Evolutionary conservation across 352 stramenopile genomes (phyloP).

Genomic region (Pythium apleroticum): DNA sequence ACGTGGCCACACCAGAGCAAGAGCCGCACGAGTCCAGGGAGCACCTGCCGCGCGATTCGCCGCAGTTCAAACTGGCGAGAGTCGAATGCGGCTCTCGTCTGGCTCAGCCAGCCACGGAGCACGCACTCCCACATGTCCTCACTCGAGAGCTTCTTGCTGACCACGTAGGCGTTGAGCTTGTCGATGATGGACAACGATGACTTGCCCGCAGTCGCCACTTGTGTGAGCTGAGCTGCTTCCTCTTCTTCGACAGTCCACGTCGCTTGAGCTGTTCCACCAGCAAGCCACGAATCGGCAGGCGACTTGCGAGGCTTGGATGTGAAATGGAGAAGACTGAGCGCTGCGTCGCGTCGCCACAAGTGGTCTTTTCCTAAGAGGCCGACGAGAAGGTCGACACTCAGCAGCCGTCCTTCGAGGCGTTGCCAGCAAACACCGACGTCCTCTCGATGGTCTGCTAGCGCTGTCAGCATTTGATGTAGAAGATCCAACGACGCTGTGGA

Average conservation of each 20-base stretch:
- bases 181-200: constrained; percentile 6
- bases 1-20: constrained; percentile 48
- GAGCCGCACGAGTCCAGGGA: constrained; percentile 57
- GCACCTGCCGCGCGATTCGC: constrained; percentile 56
- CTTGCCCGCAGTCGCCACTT: background rate
- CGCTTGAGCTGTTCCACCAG: constrained; percentile 18
- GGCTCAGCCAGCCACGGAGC: constrained; percentile 37
- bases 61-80: constrained; percentile 70
- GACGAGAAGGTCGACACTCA: constrained; percentile 60
- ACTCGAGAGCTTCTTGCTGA: background rate
- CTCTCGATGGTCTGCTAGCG: constrained; percentile 29
- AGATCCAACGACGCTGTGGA: constrained; percentile 30
- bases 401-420: constrained; percentile 60
- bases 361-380: constrained; percentile 43
- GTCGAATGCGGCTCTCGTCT: constrained; percentile 42
- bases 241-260: constrained; percentile 43
- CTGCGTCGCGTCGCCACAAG: constrained; percentile 6
- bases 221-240: constrained; percentile 8
- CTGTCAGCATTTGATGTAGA: constrained; percentile 50
- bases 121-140: constrained; percentile 37
- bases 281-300: background rate
- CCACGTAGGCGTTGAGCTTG: background rate
- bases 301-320: constrained; percentile 1
- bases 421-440: constrained; percentile 53
- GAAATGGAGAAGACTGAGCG: constrained; percentile 5